Evolutionary conservation across 441 rosid species (phyloP).

Genomic region (Geranium incanum): DNA sequence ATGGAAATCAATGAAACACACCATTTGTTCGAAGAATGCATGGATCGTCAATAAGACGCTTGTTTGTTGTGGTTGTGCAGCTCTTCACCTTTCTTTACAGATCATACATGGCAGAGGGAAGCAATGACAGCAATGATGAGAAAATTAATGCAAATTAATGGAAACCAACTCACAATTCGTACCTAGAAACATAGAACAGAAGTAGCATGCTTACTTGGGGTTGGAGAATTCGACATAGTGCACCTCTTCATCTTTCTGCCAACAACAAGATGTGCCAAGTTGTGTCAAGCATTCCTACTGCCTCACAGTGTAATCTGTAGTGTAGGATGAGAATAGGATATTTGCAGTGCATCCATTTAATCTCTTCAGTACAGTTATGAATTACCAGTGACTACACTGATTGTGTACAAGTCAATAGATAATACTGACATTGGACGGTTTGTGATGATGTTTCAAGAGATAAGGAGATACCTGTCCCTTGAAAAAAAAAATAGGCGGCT

Average conservation of each 20-base stretch:
- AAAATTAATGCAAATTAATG: not conserved
- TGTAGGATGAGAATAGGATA: constrained; percentile 1
- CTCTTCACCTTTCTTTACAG: too few species aligned
- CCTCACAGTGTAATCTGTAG: not conserved
- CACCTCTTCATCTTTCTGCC: not conserved
- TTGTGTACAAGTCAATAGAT: too few species aligned
- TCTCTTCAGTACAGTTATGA: not conserved
- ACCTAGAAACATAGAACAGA: not conserved
- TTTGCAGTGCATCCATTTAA: not conserved
- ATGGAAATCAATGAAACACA: not conserved
- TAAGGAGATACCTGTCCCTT: too few species aligned
- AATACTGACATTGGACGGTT: too few species aligned
- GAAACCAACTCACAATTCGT: not conserved
- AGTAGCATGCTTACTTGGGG: not conserved
- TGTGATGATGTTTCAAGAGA: too few species aligned
- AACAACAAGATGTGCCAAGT: not conserved
- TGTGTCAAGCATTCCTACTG: not conserved
- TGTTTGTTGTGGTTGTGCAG: too few species aligned
- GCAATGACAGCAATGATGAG: too few species aligned
- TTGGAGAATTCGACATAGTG: not conserved
- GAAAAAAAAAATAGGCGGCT: too few species aligned
- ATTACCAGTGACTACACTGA: too few species aligned
- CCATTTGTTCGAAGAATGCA: too few species aligned
- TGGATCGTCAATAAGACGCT: too few species aligned
- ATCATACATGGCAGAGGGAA: too few species aligned